Evolutionary conservation across 2,329 filamentous ascomycete genomes (phyloP).

Genomic region (Clarireedia hainanense): DNA sequence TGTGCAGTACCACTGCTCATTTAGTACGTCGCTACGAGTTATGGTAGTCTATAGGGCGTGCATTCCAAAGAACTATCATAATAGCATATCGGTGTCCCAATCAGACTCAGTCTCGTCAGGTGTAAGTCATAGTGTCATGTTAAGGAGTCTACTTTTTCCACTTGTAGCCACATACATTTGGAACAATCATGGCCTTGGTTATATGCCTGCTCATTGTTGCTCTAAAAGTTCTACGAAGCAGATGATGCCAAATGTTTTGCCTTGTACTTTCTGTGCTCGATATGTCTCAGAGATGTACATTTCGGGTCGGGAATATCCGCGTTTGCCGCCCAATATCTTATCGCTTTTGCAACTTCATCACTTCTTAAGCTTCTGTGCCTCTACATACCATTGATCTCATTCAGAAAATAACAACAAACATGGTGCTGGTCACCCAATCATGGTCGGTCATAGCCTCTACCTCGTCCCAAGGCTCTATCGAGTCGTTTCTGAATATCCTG

Average conservation of each 20-base stretch:
- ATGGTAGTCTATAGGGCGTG: no score
- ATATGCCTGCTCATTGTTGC: background rate
- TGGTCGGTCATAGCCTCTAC: background rate
- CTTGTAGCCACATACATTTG: background rate
- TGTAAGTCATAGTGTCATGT: no score
- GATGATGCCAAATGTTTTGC: background rate
- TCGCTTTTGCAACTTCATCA: background rate
- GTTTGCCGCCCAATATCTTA: background rate
- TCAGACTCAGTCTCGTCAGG: no score
- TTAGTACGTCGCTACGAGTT: no score
- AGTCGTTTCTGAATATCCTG: conserved; percentile 12
- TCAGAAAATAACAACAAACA: no score
- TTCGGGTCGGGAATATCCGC: background rate
- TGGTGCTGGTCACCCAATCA: no score
- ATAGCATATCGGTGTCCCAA: no score
- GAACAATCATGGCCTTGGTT: background rate
- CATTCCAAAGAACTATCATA: no score
- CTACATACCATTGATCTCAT: background rate
- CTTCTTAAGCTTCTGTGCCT: background rate
- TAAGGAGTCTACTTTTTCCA: no score
- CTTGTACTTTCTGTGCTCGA: background rate
- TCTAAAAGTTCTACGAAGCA: background rate
- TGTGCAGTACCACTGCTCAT: no score
- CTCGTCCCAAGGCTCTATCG: conserved; percentile 8
- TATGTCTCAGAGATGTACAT: background rate